phyloP scores from a whole-genome alignment of 78 protist species.

The Cavenderia fasciculata region DNA sequence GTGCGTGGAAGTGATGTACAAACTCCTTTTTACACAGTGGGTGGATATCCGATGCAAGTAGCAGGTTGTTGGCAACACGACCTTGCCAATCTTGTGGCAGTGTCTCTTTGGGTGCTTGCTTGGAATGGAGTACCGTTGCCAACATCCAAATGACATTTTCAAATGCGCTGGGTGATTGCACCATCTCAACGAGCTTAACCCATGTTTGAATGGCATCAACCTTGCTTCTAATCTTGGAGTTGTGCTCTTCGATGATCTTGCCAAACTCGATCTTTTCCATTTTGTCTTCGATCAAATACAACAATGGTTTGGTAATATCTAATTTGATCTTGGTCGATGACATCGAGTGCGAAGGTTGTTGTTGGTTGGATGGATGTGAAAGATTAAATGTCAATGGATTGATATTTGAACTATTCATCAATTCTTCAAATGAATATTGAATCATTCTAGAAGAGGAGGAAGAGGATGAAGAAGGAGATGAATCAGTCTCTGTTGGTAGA shows the following conservation, averaged over 20 bases:
- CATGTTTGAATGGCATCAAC: slow-evolving; percentile 22
- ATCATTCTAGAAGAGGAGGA: background rate
- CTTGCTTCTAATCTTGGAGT: background rate
- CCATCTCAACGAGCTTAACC: slow-evolving; percentile 1
- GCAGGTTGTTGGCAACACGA: slow-evolving; percentile 41
- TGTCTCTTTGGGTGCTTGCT: slow-evolving; percentile 41
- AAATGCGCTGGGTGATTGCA: slow-evolving; percentile 20
- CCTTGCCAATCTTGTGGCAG: slow-evolving; percentile 72
- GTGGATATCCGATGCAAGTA: background rate
- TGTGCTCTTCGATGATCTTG: background rate
- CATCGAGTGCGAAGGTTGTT: background rate
- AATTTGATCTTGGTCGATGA: background rate
- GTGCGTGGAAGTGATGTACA: slow-evolving; percentile 7
- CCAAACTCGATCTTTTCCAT: slow-evolving; percentile 24
- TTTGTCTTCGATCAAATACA: background rate
- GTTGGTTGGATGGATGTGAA: background rate
- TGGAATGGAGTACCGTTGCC: slow-evolving; percentile 20
- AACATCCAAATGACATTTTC: slow-evolving; percentile 55
- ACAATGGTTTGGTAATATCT: background rate
- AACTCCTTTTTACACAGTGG: slow-evolving; percentile 1
- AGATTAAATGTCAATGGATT: slow-evolving; percentile 15
- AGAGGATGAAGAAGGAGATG: background rate
- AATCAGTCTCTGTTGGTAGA: background rate
- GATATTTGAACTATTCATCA: slow-evolving; percentile 48
- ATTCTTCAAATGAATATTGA: slow-evolving; percentile 59